phyloP scores from a whole-genome alignment of 192 early-diverging fungal species.

The Spizellomyces punctatus region DNA sequence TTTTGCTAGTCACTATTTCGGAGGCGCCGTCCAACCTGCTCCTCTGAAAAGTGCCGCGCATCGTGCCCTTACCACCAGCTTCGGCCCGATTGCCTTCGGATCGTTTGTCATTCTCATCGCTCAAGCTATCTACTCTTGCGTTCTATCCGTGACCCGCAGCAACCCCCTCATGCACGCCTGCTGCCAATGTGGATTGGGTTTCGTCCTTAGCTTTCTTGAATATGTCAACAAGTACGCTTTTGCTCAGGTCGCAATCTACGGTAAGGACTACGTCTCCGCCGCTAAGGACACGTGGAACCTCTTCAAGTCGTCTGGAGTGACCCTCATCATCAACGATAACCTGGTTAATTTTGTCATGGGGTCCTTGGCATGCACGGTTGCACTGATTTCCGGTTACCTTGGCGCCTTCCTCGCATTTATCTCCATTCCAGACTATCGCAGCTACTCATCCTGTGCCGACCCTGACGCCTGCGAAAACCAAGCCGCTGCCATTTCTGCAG shows the following conservation, averaged over 20 bases:
- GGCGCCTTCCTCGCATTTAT: background rate
- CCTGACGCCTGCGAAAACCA: background rate
- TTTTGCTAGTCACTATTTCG: background rate
- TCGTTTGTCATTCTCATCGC: background rate
- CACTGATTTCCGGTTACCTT: background rate
- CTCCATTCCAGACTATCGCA: background rate
- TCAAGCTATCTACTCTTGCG: too few relatives aligned
- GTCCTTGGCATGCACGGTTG: background rate
- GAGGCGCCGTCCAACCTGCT: background rate
- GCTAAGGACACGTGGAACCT: background rate
- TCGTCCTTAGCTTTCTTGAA: background rate
- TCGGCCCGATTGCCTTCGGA: constrained; percentile 3
- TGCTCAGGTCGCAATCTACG: constrained; percentile 1
- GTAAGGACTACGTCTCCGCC: background rate
- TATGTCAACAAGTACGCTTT: constrained; percentile 7
- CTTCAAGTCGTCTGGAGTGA: background rate
- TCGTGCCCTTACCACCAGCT: background rate
- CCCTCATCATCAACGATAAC: background rate
- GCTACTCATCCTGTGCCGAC: background rate
- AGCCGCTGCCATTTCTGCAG: background rate
- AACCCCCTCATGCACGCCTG: background rate
- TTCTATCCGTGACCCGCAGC: background rate
- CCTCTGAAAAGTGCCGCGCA: background rate
- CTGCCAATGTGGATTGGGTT: constrained; percentile 3
- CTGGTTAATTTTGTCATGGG: background rate